phyloP scores from a whole-genome alignment of 257 asterid genomes.

The Rauvolfia tetraphylla region DNA sequence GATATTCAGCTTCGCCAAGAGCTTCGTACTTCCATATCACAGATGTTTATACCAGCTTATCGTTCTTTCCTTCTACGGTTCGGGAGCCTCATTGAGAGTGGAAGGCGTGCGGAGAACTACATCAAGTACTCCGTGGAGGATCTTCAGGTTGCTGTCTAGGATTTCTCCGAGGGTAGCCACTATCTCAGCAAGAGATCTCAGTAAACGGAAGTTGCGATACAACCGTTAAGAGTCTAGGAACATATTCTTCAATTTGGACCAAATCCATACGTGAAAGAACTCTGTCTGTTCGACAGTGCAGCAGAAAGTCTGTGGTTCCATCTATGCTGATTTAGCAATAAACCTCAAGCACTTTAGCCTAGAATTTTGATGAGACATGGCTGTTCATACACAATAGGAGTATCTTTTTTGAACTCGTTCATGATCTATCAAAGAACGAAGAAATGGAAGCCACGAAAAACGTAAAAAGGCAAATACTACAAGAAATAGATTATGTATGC shows the following conservation, averaged over 20 bases:
- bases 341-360: no score
- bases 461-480: neutral
- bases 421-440: no score
- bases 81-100: slow-evolving; percentile 83
- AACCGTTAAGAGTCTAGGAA: slow-evolving; percentile 47
- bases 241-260: slow-evolving; percentile 62
- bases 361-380: neutral
- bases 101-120: slow-evolving; percentile 88
- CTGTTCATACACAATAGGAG: no score
- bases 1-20: slow-evolving; percentile 82
- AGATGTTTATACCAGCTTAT: slow-evolving; percentile 68
- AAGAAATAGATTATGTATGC: neutral
- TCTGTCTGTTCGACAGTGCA: no score
- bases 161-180: slow-evolving; percentile 79
- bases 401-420: no score
- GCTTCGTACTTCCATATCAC: slow-evolving; percentile 64
- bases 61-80: slow-evolving; percentile 81
- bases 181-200: slow-evolving; percentile 73
- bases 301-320: no score
- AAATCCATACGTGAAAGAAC: no score
- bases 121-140: slow-evolving; percentile 91
- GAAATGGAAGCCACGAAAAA: neutral
- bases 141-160: slow-evolving; percentile 75
- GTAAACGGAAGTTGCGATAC: slow-evolving; percentile 25
- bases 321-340: no score